Base-by-base conservation (phyloP, 2,329 filamentous ascomycete species). In the Aspergillus phoenicis region DNA sequence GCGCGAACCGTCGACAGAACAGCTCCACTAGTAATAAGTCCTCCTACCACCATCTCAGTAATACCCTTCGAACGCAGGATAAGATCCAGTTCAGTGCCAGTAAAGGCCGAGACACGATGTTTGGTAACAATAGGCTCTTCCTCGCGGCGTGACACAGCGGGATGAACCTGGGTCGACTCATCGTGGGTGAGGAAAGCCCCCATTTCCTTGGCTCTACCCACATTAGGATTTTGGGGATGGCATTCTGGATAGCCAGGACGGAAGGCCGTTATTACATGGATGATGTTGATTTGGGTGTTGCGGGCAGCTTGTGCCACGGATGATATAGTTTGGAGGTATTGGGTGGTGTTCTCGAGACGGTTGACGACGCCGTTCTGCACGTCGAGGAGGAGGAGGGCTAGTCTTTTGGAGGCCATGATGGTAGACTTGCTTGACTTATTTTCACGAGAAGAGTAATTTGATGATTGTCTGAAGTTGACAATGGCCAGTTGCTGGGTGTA, bases 1-100 rank as follows among this genome's bases (percentile, higher is more conserved):
- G 74, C 66, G 11, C 73, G 70, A 26, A 77, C 65, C 4, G 76
- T 78, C 15, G 74, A 77, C 17, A 79, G 62, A 7, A 78, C 75
- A 10, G 72, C 75, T 8, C 75, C 76, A 39, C 73, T 71, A 2
- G 76, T 77, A 26, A 65, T 68, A 15, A 78, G 30, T 1, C 77
- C 76, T 0, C 65, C 68, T 10, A 79, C n/a, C 5, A 75, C 71
- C n/a, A 78, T 47, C 20, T 63, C 65, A 20, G 71, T 60, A 0
- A 70, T 65, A 2, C 65, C 68, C 20, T 68, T 59, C 26, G 70
- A 69, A 5, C 75, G 69, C 2, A 79, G 66, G 4, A 78, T 62
- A 2, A 75, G 47, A 4, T 78, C 76, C 3, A 79, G 60, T 22
- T 76, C 75, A 0, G 70, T 77, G 6, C 69, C 69, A 13, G 67